Evolutionary conservation across 1,139 yeast genomes (phyloP), one percentile per base, ranked within the genome.

Genomic region (Debaryomyces fabryi): DNA sequence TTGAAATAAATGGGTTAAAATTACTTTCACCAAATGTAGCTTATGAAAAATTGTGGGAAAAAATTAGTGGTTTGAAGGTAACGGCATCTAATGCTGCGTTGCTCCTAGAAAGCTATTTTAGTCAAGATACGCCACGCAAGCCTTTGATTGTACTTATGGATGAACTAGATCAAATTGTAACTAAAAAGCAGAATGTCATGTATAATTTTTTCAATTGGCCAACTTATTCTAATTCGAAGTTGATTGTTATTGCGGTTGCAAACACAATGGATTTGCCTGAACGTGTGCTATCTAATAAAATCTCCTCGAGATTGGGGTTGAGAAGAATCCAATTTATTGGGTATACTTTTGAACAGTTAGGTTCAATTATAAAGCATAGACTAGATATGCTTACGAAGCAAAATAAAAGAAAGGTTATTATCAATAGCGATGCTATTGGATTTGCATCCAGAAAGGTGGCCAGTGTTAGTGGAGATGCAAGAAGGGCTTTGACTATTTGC

Each of bases 171-270:
- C 97, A 93, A 62, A 76, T 95, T 49, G 93, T 92, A 13, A 86
- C 93, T 3, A 87, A 83, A 53, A 86, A 85, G 51, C 97, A 91
- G 63, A 84, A 85, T 45, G 95, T 93, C 42, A 86, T 93, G 88
- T 95, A 93, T 70, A 95, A 93, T 63, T 90, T 95, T 60, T 91
- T 93, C 76, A 92, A 95, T 67, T 93, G 99, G 99, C 97, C 99
- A 5, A 85, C 96, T 0, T 84, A 88, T 58, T 73, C 81, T 12
- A 76, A 85, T 55, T 91, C 98, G 2, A 86, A 86, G 58, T 73
- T 93, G 44, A 82, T 93, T 49, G 96, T 95, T 1, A 78, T 93
- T 44, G 98, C 98, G 0, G 92, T 93, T 29, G 98, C 98, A 6
- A 95, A 95, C 62, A 92, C 98, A 0, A 91, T 95, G 97, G 98